phyloP scores from a whole-genome alignment of 805 yeast genomes.

The Kuraishia hungarica region DNA sequence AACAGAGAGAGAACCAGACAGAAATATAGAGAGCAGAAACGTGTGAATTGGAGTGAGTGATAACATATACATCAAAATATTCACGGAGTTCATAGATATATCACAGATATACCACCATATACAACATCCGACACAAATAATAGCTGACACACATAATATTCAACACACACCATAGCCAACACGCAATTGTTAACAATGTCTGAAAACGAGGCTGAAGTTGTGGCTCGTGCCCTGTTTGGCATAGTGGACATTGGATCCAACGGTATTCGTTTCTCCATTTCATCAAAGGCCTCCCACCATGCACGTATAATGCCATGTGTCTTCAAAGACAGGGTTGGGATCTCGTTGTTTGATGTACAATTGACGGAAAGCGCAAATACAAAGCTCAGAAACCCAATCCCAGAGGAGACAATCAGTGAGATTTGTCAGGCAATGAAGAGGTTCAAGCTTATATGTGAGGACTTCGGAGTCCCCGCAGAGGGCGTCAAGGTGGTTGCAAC shows the following conservation, averaged over 20 bases:
- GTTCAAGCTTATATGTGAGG: conserved; percentile 61
- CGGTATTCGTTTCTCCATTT: conserved; percentile 65
- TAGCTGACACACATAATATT: too few species aligned
- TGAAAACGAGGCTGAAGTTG: conserved; percentile 44
- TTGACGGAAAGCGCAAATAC: conserved; percentile 21
- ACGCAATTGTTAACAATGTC: too few species aligned
- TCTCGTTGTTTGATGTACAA: conserved; percentile 60
- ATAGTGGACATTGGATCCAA: conserved; percentile 75
- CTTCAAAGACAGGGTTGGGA: conserved; percentile 65
- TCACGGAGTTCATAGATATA: too few species aligned
- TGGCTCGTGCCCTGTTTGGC: conserved; percentile 50
- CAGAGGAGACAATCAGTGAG: conserved; percentile 47
- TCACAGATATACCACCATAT: too few species aligned
- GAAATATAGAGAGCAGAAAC: too few species aligned
- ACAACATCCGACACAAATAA: too few species aligned
- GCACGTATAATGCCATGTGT: conserved; percentile 74
- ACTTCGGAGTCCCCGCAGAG: conserved; percentile 57
- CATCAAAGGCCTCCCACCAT: conserved; percentile 59
- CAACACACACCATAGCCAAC: too few species aligned
- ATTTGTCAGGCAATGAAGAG: conserved; percentile 57
- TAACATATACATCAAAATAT: too few species aligned
- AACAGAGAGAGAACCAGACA: too few species aligned
- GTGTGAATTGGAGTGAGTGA: too few species aligned
- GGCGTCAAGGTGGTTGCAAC: conserved; percentile 66
- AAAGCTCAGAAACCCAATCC: conserved; percentile 39